Conservation (phyloP, 805 yeast genomes). For the Saccharomycopsis sp. region DNA sequence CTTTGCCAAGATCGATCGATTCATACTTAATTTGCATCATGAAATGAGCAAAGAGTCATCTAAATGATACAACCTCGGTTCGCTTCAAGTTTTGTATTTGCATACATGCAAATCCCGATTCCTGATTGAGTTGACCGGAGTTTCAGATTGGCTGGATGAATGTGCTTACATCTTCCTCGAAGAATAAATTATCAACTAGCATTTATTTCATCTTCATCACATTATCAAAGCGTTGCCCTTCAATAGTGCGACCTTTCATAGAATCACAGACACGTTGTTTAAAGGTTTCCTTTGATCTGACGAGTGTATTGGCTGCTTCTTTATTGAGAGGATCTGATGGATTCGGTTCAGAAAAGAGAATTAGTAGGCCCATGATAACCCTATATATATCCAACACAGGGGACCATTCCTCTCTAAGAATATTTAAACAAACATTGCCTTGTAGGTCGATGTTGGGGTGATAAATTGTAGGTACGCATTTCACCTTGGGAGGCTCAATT, state of each 20-base stretch:
- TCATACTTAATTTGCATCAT: too few species aligned
- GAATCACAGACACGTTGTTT: slow-evolving; percentile 5
- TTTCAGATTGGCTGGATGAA: too few species aligned
- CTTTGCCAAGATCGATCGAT: slow-evolving; percentile 66
- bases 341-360: slow-evolving; percentile 82
- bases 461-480: slow-evolving; percentile 61
- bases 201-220: too few species aligned
- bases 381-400: slow-evolving; percentile 81
- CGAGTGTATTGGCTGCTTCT: slow-evolving; percentile 64
- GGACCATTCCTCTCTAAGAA: slow-evolving; percentile 91
- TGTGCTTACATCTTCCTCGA: too few species aligned
- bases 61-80: too few species aligned
- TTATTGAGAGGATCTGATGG: slow-evolving; percentile 89
- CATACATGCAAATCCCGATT: too few species aligned
- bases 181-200: too few species aligned
- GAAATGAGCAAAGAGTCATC: too few species aligned
- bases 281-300: slow-evolving; percentile 39
- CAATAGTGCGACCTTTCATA: slow-evolving; percentile 11
- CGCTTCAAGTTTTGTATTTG: too few species aligned
- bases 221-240: slow-evolving; percentile 7
- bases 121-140: too few species aligned
- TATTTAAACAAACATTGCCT: slow-evolving; percentile 88
- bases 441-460: slow-evolving; percentile 90
- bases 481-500: slow-evolving; percentile 84
- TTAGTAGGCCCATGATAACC: slow-evolving; percentile 76